Conservation (phyloP, 106 monocot genomes). For the Triglochin maritima region DNA sequence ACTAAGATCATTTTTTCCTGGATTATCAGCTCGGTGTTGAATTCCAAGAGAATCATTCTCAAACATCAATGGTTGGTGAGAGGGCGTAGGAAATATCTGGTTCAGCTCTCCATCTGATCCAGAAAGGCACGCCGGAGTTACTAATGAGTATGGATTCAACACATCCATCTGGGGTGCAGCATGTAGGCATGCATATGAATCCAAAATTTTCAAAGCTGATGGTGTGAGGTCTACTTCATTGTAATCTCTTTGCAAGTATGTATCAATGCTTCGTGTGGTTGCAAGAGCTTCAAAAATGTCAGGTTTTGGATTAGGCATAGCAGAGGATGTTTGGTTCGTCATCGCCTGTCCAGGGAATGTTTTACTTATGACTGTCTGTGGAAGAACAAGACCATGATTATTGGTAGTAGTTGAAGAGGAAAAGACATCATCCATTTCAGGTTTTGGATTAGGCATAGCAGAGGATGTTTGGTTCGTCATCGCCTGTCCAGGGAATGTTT, state of each 20-base stretch:
- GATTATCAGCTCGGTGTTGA: constrained; percentile 39
- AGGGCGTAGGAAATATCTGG: constrained; percentile 37
- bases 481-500: constrained; percentile 13
- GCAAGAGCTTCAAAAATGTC: constrained; percentile 30
- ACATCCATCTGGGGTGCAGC: constrained; percentile 55
- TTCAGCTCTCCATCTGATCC: constrained; percentile 52
- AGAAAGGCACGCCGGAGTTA: constrained; percentile 60
- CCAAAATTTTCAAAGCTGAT: constrained; percentile 23
- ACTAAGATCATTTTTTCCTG: constrained; percentile 57
- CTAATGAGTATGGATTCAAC: constrained; percentile 78
- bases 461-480: constrained; percentile 27
- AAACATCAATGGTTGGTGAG: constrained; percentile 40
- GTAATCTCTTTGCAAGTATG: constrained; percentile 40
- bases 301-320: constrained; percentile 20
- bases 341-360: constrained; percentile 12
- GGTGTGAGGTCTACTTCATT: constrained; percentile 37
- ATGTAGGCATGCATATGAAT: constrained; percentile 28
- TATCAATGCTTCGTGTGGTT: constrained; percentile 9
- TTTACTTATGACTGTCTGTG: constrained; percentile 31
- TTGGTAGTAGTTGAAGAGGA: constrained; percentile 61
- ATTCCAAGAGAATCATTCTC: constrained; percentile 30
- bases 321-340: constrained; percentile 28
- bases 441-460: constrained; percentile 19
- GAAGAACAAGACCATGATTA: constrained; percentile 29
- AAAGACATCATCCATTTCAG: constrained; percentile 47